Conservation (phyloP, 169 alveolate species). For the Eimeria nieschulzi region DNA sequence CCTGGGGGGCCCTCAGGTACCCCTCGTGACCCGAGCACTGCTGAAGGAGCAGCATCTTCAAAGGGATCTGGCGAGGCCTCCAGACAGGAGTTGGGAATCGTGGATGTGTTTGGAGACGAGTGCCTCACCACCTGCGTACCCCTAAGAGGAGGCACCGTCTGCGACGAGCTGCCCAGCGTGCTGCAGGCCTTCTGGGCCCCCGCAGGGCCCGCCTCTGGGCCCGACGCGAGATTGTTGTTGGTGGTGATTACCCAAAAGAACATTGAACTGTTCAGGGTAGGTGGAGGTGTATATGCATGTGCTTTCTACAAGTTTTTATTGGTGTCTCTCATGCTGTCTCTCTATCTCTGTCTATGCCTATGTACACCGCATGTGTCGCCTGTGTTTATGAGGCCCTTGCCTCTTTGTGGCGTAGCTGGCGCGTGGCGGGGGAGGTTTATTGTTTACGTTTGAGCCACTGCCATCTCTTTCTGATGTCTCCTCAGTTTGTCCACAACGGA, state of each 20-base stretch:
- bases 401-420: too few species aligned
- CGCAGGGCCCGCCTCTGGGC: background rate
- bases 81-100: slow-evolving; percentile 2
- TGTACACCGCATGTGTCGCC: too few species aligned
- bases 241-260: slow-evolving; percentile 23
- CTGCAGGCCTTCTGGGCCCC: slow-evolving; percentile 44
- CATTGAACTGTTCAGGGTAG: slow-evolving; percentile 19
- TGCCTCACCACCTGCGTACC: slow-evolving; percentile 1
- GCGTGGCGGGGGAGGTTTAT: too few species aligned
- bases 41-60: background rate
- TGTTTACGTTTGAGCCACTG: too few species aligned
- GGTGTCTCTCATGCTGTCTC: too few species aligned
- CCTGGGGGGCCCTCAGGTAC: background rate
- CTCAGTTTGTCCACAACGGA: slow-evolving; percentile 28
- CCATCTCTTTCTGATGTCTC: background rate
- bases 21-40: background rate
- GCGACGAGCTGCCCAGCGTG: slow-evolving; percentile 36
- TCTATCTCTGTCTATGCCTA: too few species aligned
- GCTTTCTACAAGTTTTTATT: background rate
- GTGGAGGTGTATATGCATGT: background rate
- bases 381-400: too few species aligned
- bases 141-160: slow-evolving; percentile 5
- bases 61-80: background rate
- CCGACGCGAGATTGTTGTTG: background rate
- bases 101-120: slow-evolving; percentile 18